These are phyloP conservation scores for Rhynchospora breviuscula DNA, from an alignment of 176 grass and related monocot species.

Conservation along the genomic window DNA sequence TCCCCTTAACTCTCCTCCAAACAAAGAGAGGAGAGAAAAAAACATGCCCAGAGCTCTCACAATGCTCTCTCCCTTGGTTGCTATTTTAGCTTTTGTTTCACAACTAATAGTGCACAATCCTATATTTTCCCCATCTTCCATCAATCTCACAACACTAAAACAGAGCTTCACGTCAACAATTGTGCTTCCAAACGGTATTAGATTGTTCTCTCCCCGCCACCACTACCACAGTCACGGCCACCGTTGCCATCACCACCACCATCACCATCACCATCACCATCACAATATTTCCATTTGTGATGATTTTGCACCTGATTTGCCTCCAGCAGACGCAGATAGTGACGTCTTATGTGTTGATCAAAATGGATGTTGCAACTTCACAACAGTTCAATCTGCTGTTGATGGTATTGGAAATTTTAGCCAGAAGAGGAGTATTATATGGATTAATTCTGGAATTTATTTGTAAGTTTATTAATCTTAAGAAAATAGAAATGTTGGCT, in stretches of 20 bases:
- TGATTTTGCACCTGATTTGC: constrained; percentile 58
- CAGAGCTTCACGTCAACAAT: constrained; percentile 14
- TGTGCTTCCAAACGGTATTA: neutral
- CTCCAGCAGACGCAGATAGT: constrained; percentile 31
- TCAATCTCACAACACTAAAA: constrained; percentile 7
- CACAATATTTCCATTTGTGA: constrained; percentile 41
- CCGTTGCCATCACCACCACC: neutral
- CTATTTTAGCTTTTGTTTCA: constrained; percentile 27
- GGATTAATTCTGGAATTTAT: constrained; percentile 87
- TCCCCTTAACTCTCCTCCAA: neutral
- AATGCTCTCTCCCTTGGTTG: constrained; percentile 30
- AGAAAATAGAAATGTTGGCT: neutral
- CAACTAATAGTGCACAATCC: constrained; percentile 2
- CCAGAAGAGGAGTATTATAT: constrained; percentile 55
- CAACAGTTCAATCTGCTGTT: constrained; percentile 51
- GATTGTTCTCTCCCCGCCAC: neutral
- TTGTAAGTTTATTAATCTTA: constrained; percentile 39
- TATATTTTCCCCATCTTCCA: constrained; percentile 3
- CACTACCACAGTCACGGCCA: neutral
- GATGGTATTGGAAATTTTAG: constrained; percentile 39
- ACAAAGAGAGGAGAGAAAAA: neutral
- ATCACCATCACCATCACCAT: neutral
- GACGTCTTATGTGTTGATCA: constrained; percentile 58
- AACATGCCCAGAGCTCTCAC: constrained; percentile 15
- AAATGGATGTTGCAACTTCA: constrained; percentile 77